Percentiles rank a stretch among this genome's conserved stretches.
These are phyloP conservation scores for Cymodocea nodosa DNA, from an alignment of 116 monocot genomes.

Conservation along the genomic window DNA sequence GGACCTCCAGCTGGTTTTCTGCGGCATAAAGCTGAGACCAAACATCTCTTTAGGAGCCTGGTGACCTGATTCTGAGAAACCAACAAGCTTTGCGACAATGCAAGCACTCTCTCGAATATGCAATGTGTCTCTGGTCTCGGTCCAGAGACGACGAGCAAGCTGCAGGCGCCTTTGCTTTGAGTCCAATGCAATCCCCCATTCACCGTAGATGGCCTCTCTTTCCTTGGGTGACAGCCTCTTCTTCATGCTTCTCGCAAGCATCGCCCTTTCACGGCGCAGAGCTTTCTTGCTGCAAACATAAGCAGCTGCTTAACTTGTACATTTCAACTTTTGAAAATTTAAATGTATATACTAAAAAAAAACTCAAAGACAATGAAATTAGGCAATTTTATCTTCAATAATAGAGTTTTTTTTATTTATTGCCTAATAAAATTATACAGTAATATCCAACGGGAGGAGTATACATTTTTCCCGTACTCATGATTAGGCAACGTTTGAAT, in stretches of 20 bases:
- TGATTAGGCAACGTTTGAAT: too few species aligned
- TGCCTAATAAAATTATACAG: background rate
- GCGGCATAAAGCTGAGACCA: slow-evolving; percentile 60
- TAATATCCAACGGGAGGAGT: too few species aligned
- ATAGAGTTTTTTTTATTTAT: too few species aligned
- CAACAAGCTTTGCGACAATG: slow-evolving; percentile 59
- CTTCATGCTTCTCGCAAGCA: slow-evolving; percentile 50
- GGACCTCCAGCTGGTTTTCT: slow-evolving; percentile 15
- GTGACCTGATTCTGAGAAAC: slow-evolving; percentile 31
- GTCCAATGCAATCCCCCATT: slow-evolving; percentile 67
- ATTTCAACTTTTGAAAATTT: too few species aligned
- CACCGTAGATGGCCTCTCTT: slow-evolving; percentile 46
- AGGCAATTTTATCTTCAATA: too few species aligned
- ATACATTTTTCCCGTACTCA: too few species aligned
- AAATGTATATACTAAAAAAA: too few species aligned
- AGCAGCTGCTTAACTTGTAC: too few species aligned
- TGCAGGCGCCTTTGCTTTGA: slow-evolving; percentile 69
- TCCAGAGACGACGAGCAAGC: slow-evolving; percentile 53
- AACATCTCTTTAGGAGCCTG: slow-evolving; percentile 70
- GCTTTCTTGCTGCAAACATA: slow-evolving; percentile 26
- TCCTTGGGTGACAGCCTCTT: slow-evolving; percentile 39
- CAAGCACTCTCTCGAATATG: slow-evolving; percentile 69
- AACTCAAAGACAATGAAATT: too few species aligned
- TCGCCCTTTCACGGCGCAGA: slow-evolving; percentile 62
- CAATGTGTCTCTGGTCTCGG: slow-evolving; percentile 33